A percentile compares a stretch with the other conserved stretches of the same genome.
Conservation (phyloP, 441 rosid genomes). For the Breynia disticha region DNA sequence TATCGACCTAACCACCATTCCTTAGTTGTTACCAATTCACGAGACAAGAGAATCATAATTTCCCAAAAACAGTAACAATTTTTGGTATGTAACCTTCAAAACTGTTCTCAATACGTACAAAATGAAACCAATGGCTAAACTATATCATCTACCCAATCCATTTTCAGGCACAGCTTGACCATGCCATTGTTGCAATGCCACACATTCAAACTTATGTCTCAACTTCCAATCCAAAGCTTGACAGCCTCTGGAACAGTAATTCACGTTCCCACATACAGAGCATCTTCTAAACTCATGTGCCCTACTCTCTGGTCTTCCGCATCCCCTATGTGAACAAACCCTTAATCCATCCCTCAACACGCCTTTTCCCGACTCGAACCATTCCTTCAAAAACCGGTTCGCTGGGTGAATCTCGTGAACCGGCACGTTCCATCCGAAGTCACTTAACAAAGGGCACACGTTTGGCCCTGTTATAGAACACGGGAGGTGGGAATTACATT, state of each 20-base stretch:
- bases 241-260: conserved; percentile 86
- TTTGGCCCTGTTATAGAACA: neutral
- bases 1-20: too few species aligned
- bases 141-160: too few species aligned
- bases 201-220: conserved; percentile 62
- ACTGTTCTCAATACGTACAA: too few species aligned
- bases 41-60: too few species aligned
- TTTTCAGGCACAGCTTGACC: too few species aligned
- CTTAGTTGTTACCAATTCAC: too few species aligned
- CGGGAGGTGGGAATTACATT: too few species aligned
- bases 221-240: conserved; percentile 87
- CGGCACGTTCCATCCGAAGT: conserved; percentile 43
- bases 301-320: conserved; percentile 85
- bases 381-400: conserved; percentile 50
- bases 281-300: conserved; percentile 71
- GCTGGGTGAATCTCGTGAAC: conserved; percentile 56
- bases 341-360: conserved; percentile 28
- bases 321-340: conserved; percentile 59
- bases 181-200: conserved; percentile 20
- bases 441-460: conserved; percentile 33
- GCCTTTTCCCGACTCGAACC: conserved; percentile 43
- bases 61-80: too few species aligned
- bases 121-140: too few species aligned
- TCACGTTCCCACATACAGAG: conserved; percentile 71
- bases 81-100: too few species aligned